Base-by-base conservation (phyloP, 371 early-diverging fungal species). In the Mucor racemosus region DNA sequence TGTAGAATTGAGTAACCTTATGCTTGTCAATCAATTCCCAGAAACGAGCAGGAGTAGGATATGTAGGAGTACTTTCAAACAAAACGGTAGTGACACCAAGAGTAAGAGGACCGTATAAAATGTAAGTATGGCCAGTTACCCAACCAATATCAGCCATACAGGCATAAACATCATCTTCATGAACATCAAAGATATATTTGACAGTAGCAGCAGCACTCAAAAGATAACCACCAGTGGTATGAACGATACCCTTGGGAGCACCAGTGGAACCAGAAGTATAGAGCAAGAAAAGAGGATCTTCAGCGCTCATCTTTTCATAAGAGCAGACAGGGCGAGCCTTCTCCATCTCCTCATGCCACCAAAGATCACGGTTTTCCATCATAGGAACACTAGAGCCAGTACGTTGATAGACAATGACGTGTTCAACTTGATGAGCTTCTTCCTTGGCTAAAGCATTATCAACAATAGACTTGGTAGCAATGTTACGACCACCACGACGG, bases 181-280 rank as follows among this genome's bases (percentile, higher is more conserved):
- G 93, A 60, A 91, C 80, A 69, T 95, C 95, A 85, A 99, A 98
- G 60, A 95, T 91, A 73, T 96, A 94, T 74, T 96, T 95, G 67
- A 92, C 84, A 0, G 99, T 97, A 33, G 92, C 80, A 11, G 91
- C 86, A 14, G 95, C 97, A 40, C 98, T 97, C 5, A 99, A 80
- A 5, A 99, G 80, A 69, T 99, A 99, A 38, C 99, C 99, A 53
- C 89, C 99, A 4, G 97, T 95, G 36, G 98, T 91, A 77, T 97
- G 97, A 58, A 94, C 76, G 35, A 97, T 85, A 60, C 97, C 97
- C 80, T 97, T 97, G 66, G 99, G 99, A 76, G 92, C 95, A 42
- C 99, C 97, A n/a, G 97, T 96, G 33, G 93, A 92, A 4, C 97
- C 98, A 38, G 94, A 94, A n/a, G 99, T 99, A 84, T 99, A 99